These are phyloP conservation scores for Asterella californica DNA, from an alignment of 225 moss, liverwort and hornwort genomes.

Conservation along the genomic window DNA sequence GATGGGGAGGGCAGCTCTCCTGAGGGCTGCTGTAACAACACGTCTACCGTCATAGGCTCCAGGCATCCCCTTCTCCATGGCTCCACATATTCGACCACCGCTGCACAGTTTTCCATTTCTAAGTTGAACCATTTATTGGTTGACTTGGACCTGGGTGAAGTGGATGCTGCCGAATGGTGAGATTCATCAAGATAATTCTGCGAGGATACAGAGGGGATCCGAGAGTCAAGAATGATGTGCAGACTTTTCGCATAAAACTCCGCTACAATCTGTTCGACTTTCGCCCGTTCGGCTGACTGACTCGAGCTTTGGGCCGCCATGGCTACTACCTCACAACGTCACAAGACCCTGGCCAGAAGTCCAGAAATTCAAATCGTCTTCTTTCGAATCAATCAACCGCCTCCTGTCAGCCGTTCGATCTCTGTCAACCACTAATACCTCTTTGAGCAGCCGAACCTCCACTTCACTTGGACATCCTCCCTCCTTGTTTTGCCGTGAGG, in stretches of 20 bases:
- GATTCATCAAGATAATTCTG: conserved; percentile 35
- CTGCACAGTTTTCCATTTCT: conserved; percentile 70
- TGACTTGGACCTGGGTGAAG: conserved; percentile 29
- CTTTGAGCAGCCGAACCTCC: conserved; percentile 18
- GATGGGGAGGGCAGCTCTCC: conserved; percentile 36
- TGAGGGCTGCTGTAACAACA: conserved; percentile 79
- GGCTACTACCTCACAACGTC: background rate
- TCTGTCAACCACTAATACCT: conserved; percentile 6
- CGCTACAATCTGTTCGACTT: conserved; percentile 88
- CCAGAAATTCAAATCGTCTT: background rate
- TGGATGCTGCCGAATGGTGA: conserved; percentile 30
- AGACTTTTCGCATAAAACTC: conserved; percentile 86
- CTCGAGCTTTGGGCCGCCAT: conserved; percentile 34
- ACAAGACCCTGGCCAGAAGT: background rate
- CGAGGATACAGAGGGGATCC: conserved; percentile 62
- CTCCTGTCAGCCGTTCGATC: background rate
- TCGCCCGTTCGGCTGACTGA: conserved; percentile 56
- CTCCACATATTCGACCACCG: conserved; percentile 69
- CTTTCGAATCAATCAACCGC: background rate
- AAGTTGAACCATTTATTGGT: conserved; percentile 93
- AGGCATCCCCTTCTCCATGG: conserved; percentile 65
- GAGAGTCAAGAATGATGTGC: conserved; percentile 80
- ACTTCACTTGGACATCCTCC: conserved; percentile 9
- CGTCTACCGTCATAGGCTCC: conserved; percentile 95
- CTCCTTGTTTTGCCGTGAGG: background rate